Conservation (phyloP, 768 basidiomycete species). For the Pleurotus cornucopiae region DNA sequence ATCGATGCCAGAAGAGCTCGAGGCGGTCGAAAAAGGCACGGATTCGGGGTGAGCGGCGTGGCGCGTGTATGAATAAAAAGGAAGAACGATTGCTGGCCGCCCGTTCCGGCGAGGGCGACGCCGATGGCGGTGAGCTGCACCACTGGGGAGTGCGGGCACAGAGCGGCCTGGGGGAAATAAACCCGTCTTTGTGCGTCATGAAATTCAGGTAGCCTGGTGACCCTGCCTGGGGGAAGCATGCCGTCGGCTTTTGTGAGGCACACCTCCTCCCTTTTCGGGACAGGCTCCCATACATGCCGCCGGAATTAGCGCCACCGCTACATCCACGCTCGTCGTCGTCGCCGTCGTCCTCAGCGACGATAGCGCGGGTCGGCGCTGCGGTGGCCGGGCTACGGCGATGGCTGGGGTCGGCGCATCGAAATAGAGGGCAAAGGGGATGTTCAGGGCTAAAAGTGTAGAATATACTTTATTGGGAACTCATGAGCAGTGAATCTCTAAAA, state of each 20-base stretch:
- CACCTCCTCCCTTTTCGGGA: not conserved
- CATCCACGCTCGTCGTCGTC: not conserved
- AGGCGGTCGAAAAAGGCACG: no score
- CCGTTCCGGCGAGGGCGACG: no score
- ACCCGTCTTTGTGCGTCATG: not conserved
- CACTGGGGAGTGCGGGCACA: no score
- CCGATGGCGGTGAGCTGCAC: no score
- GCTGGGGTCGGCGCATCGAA: not conserved
- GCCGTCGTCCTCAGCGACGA: not conserved
- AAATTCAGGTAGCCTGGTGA: not conserved
- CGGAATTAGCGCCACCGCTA: not conserved
- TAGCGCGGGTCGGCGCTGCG: not conserved
- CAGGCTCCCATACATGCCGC: not conserved
- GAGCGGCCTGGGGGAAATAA: no score
- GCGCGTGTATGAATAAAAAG: no score
- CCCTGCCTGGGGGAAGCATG: not conserved
- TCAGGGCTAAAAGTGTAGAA: not conserved
- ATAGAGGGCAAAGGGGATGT: not conserved
- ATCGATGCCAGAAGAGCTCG: no score
- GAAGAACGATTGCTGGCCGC: no score
- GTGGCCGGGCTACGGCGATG: not conserved
- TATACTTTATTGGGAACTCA: not conserved
- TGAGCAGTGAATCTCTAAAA: not conserved
- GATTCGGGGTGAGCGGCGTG: no score
- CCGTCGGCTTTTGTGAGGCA: slow-evolving; percentile 8